Evolutionary conservation across 441 rosid species (phyloP).

Genomic region (Gossypium schwendimanii): DNA sequence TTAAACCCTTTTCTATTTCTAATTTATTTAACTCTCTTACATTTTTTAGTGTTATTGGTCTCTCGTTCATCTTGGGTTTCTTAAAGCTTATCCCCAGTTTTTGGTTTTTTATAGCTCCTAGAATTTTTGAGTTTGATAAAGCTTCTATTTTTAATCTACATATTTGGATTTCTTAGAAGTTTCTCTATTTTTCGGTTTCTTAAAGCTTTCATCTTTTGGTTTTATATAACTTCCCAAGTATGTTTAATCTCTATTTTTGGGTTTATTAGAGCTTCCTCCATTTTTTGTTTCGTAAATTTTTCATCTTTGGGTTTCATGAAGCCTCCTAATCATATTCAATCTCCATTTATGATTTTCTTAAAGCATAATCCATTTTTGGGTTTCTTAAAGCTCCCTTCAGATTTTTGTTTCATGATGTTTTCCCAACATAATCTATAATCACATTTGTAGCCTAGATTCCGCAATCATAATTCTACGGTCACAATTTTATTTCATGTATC

Average conservation of each 20-base stretch:
- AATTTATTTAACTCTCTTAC: not conserved
- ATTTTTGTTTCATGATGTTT: not conserved
- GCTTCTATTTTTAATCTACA: not conserved
- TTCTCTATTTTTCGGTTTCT: not conserved
- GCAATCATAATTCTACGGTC: not conserved
- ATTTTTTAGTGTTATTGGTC: not conserved
- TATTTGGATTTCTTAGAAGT: no score
- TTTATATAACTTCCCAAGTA: not conserved
- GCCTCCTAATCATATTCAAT: not conserved
- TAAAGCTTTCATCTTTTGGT: not conserved
- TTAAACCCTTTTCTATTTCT: not conserved
- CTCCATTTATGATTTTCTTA: not conserved
- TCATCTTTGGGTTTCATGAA: not conserved
- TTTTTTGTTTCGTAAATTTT: no score
- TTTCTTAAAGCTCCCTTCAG: no score
- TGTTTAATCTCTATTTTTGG: not conserved
- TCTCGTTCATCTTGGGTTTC: not conserved
- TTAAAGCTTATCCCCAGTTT: not conserved
- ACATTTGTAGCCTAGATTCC: not conserved
- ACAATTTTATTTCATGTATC: not conserved
- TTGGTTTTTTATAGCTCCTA: not conserved
- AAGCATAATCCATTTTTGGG: not conserved
- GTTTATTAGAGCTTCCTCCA: not conserved
- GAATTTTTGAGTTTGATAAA: not conserved
- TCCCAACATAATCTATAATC: not conserved